Evolutionary conservation across 306 rosid species (phyloP), one percentile per base, ranked within the genome.

Genomic region (Vigna angularis): DNA sequence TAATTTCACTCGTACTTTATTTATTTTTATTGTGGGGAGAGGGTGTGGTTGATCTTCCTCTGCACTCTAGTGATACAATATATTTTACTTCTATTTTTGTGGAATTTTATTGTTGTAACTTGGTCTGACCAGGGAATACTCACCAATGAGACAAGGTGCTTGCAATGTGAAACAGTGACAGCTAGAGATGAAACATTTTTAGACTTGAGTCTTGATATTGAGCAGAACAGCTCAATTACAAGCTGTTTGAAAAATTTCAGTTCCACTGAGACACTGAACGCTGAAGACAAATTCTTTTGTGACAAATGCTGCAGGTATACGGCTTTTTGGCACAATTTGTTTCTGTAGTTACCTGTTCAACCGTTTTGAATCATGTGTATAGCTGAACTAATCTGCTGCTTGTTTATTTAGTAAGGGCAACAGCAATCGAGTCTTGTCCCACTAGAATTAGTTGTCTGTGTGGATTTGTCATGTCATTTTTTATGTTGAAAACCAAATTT

Each of bases 211-310:
- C 98, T 96, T 66, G 99, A 96, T 82, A 96, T 96, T 80, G 99
- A 96, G 76, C 99, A 93, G 80, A 96, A 96, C 88, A 96, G 98
- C 86, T 96, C 99, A 80, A 91, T 96, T 83, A 96, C 99, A 66
- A 91, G 98, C 90, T 96, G 99, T 73, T 86, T 96, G 92, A 96
- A 96, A 84, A 96, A 96, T 88, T 96, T 96, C 89, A 96, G 99
- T 80, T 96, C 99, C 63, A 96, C 99, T 1, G 99, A 96, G 85
- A 96, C 96, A 4, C 79, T 96, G 93, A 93, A 96, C 73, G 99
- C 99, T 0, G 98, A 96, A 83, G 99, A 96, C 89, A 96, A 96
- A 44, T 96, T 96, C 71, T 96, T 96, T 86, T 96, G 99, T 38
- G 99, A 96, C 89, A 96, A 96, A 84, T 96, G 99, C 88, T 93